phyloP scores from a whole-genome alignment of 305 asterid species.

The Rubia tinctorum region DNA sequence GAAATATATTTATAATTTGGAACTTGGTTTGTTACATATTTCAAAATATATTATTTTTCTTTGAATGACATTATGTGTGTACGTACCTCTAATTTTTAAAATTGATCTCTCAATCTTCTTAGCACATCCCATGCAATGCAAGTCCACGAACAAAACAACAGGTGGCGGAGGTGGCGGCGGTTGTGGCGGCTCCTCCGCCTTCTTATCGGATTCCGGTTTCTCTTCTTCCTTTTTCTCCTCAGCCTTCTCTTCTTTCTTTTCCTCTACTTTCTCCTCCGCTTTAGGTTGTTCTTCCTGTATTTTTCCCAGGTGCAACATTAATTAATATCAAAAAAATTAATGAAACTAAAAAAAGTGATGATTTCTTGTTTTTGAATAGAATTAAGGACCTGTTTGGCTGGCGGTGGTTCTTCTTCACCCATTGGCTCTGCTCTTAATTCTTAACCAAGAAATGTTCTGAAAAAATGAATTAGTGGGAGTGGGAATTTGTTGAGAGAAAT shows the following conservation, averaged over 20 bases:
- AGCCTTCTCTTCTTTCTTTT: constrained; percentile 25
- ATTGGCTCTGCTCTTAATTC: constrained; percentile 19
- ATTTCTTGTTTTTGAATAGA: neutral
- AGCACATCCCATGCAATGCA: constrained; percentile 93
- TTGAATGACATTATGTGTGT: too few species aligned
- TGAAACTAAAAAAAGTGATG: neutral
- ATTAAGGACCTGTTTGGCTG: constrained; percentile 40
- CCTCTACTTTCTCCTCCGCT: constrained; percentile 17
- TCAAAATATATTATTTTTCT: too few species aligned
- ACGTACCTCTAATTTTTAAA: constrained; percentile 66
- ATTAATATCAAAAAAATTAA: neutral
- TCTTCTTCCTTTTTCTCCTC: constrained; percentile 42
- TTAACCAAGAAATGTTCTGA: neutral
- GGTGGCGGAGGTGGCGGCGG: constrained; percentile 45
- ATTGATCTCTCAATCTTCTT: constrained; percentile 79
- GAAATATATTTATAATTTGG: too few species aligned
- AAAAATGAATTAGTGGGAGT: neutral
- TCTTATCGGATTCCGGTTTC: constrained; percentile 31
- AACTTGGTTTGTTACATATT: too few species aligned
- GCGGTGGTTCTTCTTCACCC: constrained; percentile 60
- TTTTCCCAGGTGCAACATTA: neutral
- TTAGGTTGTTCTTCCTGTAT: constrained; percentile 34
- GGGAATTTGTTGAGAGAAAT: neutral
- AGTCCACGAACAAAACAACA: constrained; percentile 62
- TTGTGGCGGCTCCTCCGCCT: constrained; percentile 33